Evolutionary conservation across 1,284 basidiomycete genomes (phyloP).

Genomic region (Psilocybe mexicana): DNA sequence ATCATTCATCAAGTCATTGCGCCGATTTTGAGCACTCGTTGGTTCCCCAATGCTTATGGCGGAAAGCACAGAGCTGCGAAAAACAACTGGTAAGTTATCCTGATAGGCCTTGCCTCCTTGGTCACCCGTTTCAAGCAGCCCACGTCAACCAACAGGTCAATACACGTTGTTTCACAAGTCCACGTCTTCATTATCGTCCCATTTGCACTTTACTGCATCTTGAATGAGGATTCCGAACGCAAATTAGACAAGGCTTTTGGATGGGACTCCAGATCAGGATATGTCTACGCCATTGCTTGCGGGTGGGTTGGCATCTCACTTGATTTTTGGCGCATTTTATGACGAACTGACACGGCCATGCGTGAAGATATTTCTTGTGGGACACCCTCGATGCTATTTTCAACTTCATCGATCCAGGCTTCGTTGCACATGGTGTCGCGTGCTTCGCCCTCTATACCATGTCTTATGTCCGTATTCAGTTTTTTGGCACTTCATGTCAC

Average conservation of each 20-base stretch:
- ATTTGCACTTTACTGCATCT: slow-evolving; percentile 43
- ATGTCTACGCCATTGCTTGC: slow-evolving; percentile 50
- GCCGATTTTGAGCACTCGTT: slow-evolving; percentile 44
- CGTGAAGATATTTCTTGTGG: slow-evolving; percentile 59
- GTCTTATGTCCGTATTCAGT: slow-evolving; percentile 52
- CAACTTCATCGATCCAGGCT: slow-evolving; percentile 56
- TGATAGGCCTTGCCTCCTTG: background rate
- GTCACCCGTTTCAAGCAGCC: background rate
- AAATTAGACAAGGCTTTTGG: slow-evolving; percentile 53
- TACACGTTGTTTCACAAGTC: slow-evolving; percentile 57
- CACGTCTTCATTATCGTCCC: slow-evolving; percentile 56
- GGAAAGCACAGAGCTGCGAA: slow-evolving; percentile 41
- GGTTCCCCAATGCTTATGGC: slow-evolving; percentile 45
- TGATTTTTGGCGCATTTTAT: background rate
- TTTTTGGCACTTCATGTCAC: background rate
- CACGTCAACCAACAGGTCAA: slow-evolving; percentile 36
- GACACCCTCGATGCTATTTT: slow-evolving; percentile 57
- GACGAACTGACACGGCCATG: slow-evolving; percentile 2
- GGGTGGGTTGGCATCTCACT: slow-evolving; percentile 36
- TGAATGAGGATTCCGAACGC: slow-evolving; percentile 36
- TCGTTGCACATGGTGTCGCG: slow-evolving; percentile 67
- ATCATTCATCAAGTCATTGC: slow-evolving; percentile 51
- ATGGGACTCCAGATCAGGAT: slow-evolving; percentile 52
- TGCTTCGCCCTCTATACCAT: slow-evolving; percentile 62
- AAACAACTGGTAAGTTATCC: slow-evolving; percentile 52